Base-by-base conservation (phyloP, 108 stramenopile species). In the Cyclotella choctawhatcheeana region DNA sequence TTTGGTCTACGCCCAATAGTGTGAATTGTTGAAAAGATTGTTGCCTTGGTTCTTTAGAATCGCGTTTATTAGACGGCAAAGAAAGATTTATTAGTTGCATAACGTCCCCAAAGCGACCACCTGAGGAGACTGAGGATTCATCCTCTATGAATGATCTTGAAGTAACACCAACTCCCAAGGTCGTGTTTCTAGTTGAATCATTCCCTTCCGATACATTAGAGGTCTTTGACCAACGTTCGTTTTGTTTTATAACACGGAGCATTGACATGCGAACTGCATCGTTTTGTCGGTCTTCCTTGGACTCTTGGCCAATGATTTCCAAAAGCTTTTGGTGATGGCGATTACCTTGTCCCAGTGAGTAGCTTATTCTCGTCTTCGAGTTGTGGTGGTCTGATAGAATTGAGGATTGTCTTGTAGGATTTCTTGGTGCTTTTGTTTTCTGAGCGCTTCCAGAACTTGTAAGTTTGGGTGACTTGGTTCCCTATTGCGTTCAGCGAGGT, bases 1-100 rank as follows among this genome's bases (percentile, higher is more conserved):
- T 17, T n/a, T 64, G 35, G 18, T 63, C 29, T 26, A 77, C 33
- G 8, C 68, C 71, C 0, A 84, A 48, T 14, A 84, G 51, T 27
- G 76, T 77, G 47, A 84, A 84, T 44, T 84, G 80, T 45, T 81
- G 73, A 59, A 73, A 84, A 52, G 81, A 71, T n/a, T 59, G 64
- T 31, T 31, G 65, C 47, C 55, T 51, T 35, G 66, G 56, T 22
- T 13, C 16, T 32, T 55, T 45, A 27, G 76, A 67, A 26, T 60
- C 12, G 22, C 65, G 59, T 31, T 82, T 82, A 34, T 29, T 34
- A 3, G 74, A 62, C 32, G 77, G 64, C 37, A 82, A 37, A n/a
- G 81, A 65, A 43, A 82, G 43, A 48, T 82, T 64, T 77, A 82
- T 73, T 3, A 67, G 58, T 59, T 82, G 76, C 34, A 78, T 37